A percentile compares a stretch with the other conserved stretches of the same genome.
Evolutionary conservation across 306 rosid genomes (phyloP).

Genomic region (Lathyrus tuberosus): DNA sequence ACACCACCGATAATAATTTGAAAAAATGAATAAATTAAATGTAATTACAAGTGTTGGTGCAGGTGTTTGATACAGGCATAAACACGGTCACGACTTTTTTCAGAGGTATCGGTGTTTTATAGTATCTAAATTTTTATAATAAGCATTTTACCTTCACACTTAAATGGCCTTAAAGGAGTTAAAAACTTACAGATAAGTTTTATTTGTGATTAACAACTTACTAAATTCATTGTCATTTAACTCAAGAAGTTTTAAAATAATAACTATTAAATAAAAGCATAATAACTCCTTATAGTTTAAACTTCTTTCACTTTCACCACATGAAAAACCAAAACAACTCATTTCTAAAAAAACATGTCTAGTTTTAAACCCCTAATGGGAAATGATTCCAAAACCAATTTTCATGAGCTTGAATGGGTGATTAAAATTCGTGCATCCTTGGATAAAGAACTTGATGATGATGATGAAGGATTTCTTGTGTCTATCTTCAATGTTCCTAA

Average conservation of each 20-base stretch:
- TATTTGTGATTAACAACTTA: constrained; percentile 24
- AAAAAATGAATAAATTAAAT: too few relatives aligned
- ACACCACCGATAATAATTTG: too few relatives aligned
- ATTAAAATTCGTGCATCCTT: constrained; percentile 66
- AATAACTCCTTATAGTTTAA: constrained; percentile 8
- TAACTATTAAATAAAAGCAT: constrained; percentile 32
- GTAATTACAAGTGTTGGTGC: too few relatives aligned
- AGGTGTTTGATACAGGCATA: too few relatives aligned
- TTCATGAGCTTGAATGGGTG: constrained; percentile 78
- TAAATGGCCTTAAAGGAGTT: not conserved
- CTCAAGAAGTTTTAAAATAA: constrained; percentile 4
- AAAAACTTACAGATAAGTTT: constrained; percentile 6
- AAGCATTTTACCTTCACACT: not conserved
- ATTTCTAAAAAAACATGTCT: constrained; percentile 38
- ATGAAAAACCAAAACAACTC: constrained; percentile 26
- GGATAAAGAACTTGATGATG: constrained; percentile 62
- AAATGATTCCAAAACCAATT: constrained; percentile 43
- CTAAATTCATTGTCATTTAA: constrained; percentile 35
- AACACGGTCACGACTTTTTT: too few relatives aligned
- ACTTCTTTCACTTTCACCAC: constrained; percentile 30
- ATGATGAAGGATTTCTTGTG: constrained; percentile 52
- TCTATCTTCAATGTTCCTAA: constrained; percentile 74
- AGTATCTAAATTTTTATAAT: not conserved
- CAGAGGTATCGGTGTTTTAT: too few relatives aligned
- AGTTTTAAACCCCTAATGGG: constrained; percentile 14